Percentiles rank a stretch among this genome's conserved stretches.
Evolutionary conservation across 495 filamentous ascomycete species (phyloP).

Genomic region (Aspergillus diversus): DNA sequence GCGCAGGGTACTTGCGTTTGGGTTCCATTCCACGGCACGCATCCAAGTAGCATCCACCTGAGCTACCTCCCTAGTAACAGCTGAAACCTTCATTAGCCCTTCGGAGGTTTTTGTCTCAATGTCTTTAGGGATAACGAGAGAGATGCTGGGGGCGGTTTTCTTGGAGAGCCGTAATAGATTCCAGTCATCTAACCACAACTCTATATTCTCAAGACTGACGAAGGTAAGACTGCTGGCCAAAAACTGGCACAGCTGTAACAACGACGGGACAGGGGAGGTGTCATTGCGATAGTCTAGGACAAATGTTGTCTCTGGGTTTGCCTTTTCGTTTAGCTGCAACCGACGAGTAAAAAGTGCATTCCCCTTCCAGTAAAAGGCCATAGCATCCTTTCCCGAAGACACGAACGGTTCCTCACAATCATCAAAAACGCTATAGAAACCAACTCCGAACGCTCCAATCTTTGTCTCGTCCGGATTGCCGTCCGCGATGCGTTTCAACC

Average conservation of each 20-base stretch:
- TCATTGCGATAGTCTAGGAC: slow-evolving; percentile 89
- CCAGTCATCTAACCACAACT: slow-evolving; percentile 88
- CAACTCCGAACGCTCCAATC: slow-evolving; percentile 97
- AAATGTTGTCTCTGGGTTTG: slow-evolving; percentile 79
- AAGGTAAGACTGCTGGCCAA: slow-evolving; percentile 95
- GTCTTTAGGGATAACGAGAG: slow-evolving; percentile 74
- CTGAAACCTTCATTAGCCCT: slow-evolving; percentile 77
- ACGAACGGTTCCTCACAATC: slow-evolving; percentile 98
- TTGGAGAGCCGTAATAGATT: slow-evolving; percentile 77
- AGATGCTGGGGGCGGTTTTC: slow-evolving; percentile 75
- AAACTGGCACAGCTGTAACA: slow-evolving; percentile 87
- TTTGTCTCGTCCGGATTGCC: slow-evolving; percentile 99
- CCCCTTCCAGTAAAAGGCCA: slow-evolving; percentile 99
- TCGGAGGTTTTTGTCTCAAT: slow-evolving; percentile 81
- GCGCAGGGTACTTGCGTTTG: slow-evolving; percentile 49
- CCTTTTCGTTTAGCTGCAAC: slow-evolving; percentile 65
- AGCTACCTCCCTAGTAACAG: slow-evolving; percentile 75
- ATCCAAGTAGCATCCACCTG: slow-evolving; percentile 94
- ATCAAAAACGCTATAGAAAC: slow-evolving; percentile 98
- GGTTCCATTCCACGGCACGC: slow-evolving; percentile 83
- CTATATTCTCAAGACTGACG: slow-evolving; percentile 82
- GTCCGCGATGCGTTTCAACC: slow-evolving; percentile 95
- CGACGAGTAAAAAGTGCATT: slow-evolving; percentile 91
- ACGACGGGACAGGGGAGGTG: slow-evolving; percentile 78
- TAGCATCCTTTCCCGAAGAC: slow-evolving; percentile 84